Evolutionary conservation across 176 grass and related monocot species (phyloP), one percentile per base, ranked within the genome.

Genomic region (Tillandsia fasciculata): DNA sequence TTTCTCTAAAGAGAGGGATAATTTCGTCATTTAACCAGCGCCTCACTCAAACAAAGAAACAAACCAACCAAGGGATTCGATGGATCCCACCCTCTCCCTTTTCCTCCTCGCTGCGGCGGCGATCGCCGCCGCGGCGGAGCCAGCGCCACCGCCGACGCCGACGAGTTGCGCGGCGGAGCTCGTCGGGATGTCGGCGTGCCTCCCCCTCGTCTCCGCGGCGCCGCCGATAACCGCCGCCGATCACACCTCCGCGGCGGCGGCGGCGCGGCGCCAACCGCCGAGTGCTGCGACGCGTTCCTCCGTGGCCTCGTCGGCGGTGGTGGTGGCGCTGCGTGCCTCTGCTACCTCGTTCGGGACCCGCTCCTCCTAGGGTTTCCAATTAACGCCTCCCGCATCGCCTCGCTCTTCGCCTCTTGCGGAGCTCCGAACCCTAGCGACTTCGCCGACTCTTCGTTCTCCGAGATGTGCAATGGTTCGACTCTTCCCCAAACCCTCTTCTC

Each of bases 261-360:
- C 23, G 78, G 57, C 5, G 29, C 0, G 2, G 26, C 74, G 14
- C 79, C 83, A 27, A 77, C 79, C 17, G 69, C 69, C 50, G 50
- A 71, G 53, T 87, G 84, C 70, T 87, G 84, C 66, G 79, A 67
- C 54, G 75, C 84, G 9, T 87, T 87, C 79, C 72, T 76, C 20
- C 79, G 79, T 27, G 59, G 78, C 48, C 68, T 86, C 23, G 78
- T 56, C 2, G 50, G 49, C 24, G 24, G 24, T 20, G 20, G 20
- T 9, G 50, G 76, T 0, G 77, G 73, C 12, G 71, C 70, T 2
- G 56, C 68, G 1, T 87, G 85, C 72, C 14, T 87, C 33, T 87
- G 85, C 64, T 74, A 83, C 65, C 80, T 87, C 27, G 48, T 87
- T 51, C 80, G 64, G 12, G 56, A 87, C 61, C 85, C 85, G 20